Evolutionary conservation across 164 flowering plant genomes (phyloP), one percentile per base, ranked within the genome.

Genomic region (Echeveria elegans): DNA sequence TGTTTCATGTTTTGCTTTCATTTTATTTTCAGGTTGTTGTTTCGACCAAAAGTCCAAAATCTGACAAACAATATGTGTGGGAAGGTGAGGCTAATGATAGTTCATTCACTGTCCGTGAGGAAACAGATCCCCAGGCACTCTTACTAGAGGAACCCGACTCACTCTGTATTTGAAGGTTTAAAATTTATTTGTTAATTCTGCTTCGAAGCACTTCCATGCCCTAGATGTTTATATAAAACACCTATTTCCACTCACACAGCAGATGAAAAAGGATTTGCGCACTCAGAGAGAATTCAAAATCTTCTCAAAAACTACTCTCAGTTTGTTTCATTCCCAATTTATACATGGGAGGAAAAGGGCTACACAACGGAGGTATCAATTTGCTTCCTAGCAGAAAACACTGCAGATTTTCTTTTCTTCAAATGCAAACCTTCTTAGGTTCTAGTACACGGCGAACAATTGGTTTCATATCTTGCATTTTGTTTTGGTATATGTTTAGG

Each of bases 21-120:
- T 53, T 1, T 5, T 81, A 18, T 52, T 64, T 28, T 38, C 32
- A 94, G 99, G 97, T 94, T 38, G 83, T 80, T 70, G 98, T 94
- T 64, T 86, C 96, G 52, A 89, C 96, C 14, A 94, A 86, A 75
- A 89, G 95, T 75, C 93, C 97, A 65, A 91, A 88, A 71, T 94
- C 97, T 71, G 97, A 94, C 72, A 89, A 86, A 73, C 98, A 89
- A 72, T 94, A 85, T 82, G 87, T 91, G 4, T 94, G 98, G 98
- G 97, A 91, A 81, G 96, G 86, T 70, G 92, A 88, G 74, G 97
- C 94, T 38, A 82, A 89, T 82, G 83, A 91, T 61, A 85, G 99
- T 81, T 84, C 97, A 5, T 94, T 83, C 59, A 83, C 83, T 31
- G 78, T 94, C 66, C 78, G 90, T 53, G 99, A 94, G 78, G 97